Evolutionary conservation across 2,329 filamentous ascomycete genomes (phyloP).

Genomic region (Xylaria sp.): DNA sequence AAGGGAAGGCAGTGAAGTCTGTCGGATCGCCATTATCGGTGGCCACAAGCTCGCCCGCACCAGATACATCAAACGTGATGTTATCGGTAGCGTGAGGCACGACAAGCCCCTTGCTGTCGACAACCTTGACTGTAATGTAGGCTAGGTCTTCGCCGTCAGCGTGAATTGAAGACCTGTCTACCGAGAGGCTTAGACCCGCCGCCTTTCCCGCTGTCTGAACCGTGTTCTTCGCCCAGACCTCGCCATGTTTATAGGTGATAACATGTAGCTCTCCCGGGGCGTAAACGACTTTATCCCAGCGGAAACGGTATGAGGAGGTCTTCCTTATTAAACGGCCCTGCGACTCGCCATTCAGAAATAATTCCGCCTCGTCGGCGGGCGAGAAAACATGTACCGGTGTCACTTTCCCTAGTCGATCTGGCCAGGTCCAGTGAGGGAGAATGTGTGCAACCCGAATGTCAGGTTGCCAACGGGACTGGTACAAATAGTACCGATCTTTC

Average conservation of each 20-base stretch:
- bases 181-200: constrained; percentile 44
- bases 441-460: constrained; percentile 56
- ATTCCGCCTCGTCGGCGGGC: constrained; percentile 57
- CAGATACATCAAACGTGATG: constrained; percentile 51
- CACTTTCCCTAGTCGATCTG: constrained; percentile 50
- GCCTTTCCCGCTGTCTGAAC: constrained; percentile 49
- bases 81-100: constrained; percentile 50
- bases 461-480: constrained; percentile 59
- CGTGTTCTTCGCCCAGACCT: constrained; percentile 51
- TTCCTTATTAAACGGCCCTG: constrained; percentile 47
- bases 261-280: constrained; percentile 54
- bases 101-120: constrained; percentile 49
- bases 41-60: constrained; percentile 51
- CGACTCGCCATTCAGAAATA: constrained; percentile 57
- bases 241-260: constrained; percentile 53
- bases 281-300: constrained; percentile 58
- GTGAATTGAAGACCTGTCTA: constrained; percentile 47
- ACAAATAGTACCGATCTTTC: constrained; percentile 61
- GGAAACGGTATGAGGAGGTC: constrained; percentile 52
- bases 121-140: constrained; percentile 52
- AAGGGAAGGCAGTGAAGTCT: constrained; percentile 50
- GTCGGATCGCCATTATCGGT: constrained; percentile 59
- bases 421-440: constrained; percentile 62
- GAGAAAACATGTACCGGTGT: constrained; percentile 62
- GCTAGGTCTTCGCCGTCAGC: constrained; percentile 52